Base-by-base conservation (phyloP, 208 protist species). In the Trypanosoma cruzi region DNA sequence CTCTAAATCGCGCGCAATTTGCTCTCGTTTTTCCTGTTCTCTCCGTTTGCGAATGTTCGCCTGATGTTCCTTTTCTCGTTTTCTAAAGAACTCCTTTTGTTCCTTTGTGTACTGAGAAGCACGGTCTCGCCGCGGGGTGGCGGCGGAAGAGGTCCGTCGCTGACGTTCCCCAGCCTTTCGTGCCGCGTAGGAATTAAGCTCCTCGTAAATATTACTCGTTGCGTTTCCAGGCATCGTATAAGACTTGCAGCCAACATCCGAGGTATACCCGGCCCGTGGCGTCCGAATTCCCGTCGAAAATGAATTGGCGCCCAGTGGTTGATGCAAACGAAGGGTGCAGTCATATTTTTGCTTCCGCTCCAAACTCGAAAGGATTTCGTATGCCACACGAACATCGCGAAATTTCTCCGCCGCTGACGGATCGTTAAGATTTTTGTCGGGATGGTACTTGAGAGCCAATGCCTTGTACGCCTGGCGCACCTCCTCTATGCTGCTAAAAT, bases 271-370 rank as follows among this genome's bases (percentile, higher is more conserved):
- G 36, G 56, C 20, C 10, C 66, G 57, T n/a, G 66, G 42, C 28
- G 56, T 64, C 29, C 46, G 24, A 6, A 28, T 29, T 37, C 66
- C 67, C 16, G 55, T 18, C 5, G 24, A 16, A 55, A 77, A 70
- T 10, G 64, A 54, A 48, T 29, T 59, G 4, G 48, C 10, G 52
- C 68, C 56, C 16, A 69, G 68, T n/a, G 63, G 49, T 52, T 73
- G 55, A 40, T 75, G 54, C 8, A 75, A 71, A 80, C 93, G 79
- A 88, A 98, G 79, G 14, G 85, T 86, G 31, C 87, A 74, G 80
- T 99, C 99, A 75, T 99, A 99, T 26, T 98, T 75, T 52, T 84
- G 67, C 57, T 98, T 92, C 56, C 98, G 95, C 64, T 99, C 81
- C 20, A 64, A 63, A 57, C 99, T 94, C 10, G 78, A 89, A 1